Percentiles rank a stretch among this genome's conserved stretches.
Evolutionary conservation across 1,139 yeast species (phyloP).

Genomic region (Spencermartinsiella ligniputridi): DNA sequence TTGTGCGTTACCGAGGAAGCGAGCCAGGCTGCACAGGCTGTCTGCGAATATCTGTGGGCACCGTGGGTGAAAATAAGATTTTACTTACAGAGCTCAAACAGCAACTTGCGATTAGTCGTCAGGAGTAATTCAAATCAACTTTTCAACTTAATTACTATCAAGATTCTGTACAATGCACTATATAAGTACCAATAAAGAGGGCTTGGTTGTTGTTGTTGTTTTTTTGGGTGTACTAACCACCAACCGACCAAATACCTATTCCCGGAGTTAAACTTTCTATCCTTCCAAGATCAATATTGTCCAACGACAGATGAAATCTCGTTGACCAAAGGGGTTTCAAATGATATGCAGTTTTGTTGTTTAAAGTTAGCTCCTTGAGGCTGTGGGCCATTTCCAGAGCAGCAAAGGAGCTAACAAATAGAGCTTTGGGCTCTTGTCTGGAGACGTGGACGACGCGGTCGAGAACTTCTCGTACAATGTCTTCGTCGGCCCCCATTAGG

Average conservation of each 20-base stretch:
- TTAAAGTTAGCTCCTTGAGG: neutral
- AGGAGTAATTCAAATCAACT: neutral
- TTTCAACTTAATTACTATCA: neutral
- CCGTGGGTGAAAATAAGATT: constrained; percentile 61
- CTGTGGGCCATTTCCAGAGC: neutral
- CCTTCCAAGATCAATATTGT: constrained; percentile 40
- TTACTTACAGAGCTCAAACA: constrained; percentile 50
- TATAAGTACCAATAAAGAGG: neutral
- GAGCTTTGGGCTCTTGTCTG: neutral
- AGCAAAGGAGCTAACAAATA: constrained; percentile 1
- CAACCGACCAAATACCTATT: constrained; percentile 10
- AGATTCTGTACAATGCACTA: neutral
- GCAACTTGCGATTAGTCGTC: neutral
- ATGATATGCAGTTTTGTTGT: neutral
- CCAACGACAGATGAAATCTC: constrained; percentile 26
- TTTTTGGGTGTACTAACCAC: no score
- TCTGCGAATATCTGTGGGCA: constrained; percentile 82
- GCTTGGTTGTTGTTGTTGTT: no score
- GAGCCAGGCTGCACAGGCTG: constrained; percentile 89
- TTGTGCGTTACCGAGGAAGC: constrained; percentile 83
- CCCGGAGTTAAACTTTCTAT: constrained; percentile 9
- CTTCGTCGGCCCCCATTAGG: constrained; percentile 51
- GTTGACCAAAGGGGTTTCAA: constrained; percentile 21
- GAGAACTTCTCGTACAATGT: constrained; percentile 27
- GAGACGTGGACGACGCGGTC: constrained; percentile 3